Evolutionary conservation across 164 flowering plant species (phyloP).

Genomic region (Chimonanthus salicifolius): DNA sequence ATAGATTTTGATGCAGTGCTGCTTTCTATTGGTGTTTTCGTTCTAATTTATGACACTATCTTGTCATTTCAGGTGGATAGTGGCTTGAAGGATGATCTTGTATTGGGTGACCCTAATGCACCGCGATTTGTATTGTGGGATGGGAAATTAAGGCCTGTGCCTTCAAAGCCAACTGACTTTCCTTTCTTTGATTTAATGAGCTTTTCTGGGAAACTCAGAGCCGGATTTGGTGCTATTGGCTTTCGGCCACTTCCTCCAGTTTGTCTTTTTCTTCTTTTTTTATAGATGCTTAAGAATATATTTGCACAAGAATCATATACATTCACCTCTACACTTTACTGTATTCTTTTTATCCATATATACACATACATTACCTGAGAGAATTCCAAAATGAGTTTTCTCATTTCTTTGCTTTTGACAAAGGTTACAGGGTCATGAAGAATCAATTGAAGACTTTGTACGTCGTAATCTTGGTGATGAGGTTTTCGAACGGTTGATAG

Average conservation of each 20-base stretch:
- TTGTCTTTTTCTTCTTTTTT: conserved; percentile 31
- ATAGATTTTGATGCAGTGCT: no score
- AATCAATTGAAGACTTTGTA: conserved; percentile 94
- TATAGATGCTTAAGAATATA: background rate
- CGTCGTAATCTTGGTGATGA: conserved; percentile 95
- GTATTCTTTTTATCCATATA: background rate
- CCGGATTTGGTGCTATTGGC: conserved; percentile 89
- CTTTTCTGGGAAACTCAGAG: conserved; percentile 77
- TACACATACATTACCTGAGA: background rate
- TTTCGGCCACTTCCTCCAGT: conserved; percentile 95
- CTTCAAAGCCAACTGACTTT: conserved; percentile 69
- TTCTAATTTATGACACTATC: background rate
- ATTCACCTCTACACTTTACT: background rate
- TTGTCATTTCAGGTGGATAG: conserved; percentile 61
- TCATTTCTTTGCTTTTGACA: conserved; percentile 40
- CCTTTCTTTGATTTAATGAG: conserved; percentile 92
- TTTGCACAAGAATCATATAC: background rate
- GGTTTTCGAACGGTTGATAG: conserved; percentile 94
- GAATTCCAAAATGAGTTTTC: conserved; percentile 12
- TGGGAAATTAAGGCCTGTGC: conserved; percentile 85
- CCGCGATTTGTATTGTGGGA: conserved; percentile 89
- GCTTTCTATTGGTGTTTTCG: background rate
- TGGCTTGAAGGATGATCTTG: conserved; percentile 88
- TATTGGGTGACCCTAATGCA: conserved; percentile 86
- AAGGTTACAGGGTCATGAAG: conserved; percentile 90